phyloP scores from a whole-genome alignment of 73 alveolate species.

The Uronychia binucleata region DNA sequence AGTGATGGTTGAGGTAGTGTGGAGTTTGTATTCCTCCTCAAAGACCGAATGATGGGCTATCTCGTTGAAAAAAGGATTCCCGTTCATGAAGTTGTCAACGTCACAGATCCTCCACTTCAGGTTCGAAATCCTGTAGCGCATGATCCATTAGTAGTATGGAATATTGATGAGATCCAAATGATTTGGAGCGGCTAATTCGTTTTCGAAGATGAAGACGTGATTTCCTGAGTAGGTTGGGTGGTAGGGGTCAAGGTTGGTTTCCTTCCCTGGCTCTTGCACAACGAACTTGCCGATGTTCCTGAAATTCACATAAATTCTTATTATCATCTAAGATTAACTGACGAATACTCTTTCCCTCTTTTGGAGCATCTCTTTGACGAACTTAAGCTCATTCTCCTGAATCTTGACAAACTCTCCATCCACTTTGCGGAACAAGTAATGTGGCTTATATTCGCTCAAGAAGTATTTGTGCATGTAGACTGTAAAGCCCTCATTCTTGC shows the following conservation, averaged over 20 bases:
- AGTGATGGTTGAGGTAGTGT: too few relatives aligned
- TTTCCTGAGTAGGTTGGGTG: not conserved
- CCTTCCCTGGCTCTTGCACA: not conserved
- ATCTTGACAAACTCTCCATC: too few relatives aligned
- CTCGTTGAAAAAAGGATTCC: constrained; percentile 6
- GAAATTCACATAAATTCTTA: not conserved
- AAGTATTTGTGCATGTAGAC: not conserved
- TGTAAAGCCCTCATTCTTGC: not conserved
- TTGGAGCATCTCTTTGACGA: not conserved
- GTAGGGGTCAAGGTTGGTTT: not conserved
- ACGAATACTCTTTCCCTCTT: not conserved
- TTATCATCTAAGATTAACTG: not conserved
- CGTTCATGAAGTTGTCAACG: constrained; percentile 5
- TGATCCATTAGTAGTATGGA: not conserved
- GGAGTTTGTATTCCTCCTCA: not conserved
- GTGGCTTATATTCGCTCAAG: not conserved
- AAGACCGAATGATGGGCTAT: not conserved
- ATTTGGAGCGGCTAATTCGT: not conserved
- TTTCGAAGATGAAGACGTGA: not conserved
- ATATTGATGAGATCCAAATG: not conserved
- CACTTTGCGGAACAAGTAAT: too few relatives aligned
- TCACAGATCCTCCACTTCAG: constrained; percentile 4
- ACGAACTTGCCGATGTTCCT: not conserved
- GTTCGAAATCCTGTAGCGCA: not conserved
- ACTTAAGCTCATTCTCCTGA: too few relatives aligned